Evolutionary conservation across 1,284 basidiomycete species (phyloP).

Genomic region (Ganoderma lingzhi): DNA sequence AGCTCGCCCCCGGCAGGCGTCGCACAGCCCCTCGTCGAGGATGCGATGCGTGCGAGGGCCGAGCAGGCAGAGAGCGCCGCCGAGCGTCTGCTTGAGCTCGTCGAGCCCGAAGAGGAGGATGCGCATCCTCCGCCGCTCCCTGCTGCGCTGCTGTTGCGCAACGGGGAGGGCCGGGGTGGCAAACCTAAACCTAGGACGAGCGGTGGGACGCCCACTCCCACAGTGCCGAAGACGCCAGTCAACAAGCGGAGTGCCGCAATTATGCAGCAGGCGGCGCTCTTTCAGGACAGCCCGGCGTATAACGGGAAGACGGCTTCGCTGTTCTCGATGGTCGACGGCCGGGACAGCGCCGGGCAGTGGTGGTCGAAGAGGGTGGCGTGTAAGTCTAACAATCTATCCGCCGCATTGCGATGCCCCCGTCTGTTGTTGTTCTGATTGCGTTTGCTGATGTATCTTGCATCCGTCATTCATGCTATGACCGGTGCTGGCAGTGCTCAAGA

Average conservation of each 20-base stretch:
- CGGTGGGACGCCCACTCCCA: slow-evolving; percentile 33
- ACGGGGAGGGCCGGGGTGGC: slow-evolving; percentile 32
- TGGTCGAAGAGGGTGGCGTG: slow-evolving; percentile 76
- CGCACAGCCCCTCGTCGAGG: slow-evolving; percentile 73
- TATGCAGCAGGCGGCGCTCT: slow-evolving; percentile 78
- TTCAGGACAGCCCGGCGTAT: slow-evolving; percentile 75
- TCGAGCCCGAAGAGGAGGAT: slow-evolving; percentile 74
- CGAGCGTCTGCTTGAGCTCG: slow-evolving; percentile 79
- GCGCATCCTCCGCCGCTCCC: slow-evolving; percentile 61
- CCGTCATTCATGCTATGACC: slow-evolving; percentile 17
- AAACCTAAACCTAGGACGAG: slow-evolving; percentile 52
- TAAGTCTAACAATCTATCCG: slow-evolving; percentile 48
- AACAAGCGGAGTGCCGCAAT: slow-evolving; percentile 54
- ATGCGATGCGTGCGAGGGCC: slow-evolving; percentile 83
- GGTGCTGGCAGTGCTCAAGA: slow-evolving; percentile 54
- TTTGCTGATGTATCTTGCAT: slow-evolving; percentile 28
- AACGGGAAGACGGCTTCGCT: slow-evolving; percentile 62
- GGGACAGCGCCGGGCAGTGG: slow-evolving; percentile 76
- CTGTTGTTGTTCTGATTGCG: slow-evolving; percentile 29
- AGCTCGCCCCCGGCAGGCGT: slow-evolving; percentile 46
- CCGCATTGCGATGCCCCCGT: slow-evolving; percentile 16
- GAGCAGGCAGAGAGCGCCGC: slow-evolving; percentile 91
- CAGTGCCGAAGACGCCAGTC: slow-evolving; percentile 63
- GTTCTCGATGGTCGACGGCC: slow-evolving; percentile 67
- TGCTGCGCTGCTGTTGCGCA: slow-evolving; percentile 59